Conservation (phyloP, 768 basidiomycete genomes). For the Neoboletus magnificus region DNA sequence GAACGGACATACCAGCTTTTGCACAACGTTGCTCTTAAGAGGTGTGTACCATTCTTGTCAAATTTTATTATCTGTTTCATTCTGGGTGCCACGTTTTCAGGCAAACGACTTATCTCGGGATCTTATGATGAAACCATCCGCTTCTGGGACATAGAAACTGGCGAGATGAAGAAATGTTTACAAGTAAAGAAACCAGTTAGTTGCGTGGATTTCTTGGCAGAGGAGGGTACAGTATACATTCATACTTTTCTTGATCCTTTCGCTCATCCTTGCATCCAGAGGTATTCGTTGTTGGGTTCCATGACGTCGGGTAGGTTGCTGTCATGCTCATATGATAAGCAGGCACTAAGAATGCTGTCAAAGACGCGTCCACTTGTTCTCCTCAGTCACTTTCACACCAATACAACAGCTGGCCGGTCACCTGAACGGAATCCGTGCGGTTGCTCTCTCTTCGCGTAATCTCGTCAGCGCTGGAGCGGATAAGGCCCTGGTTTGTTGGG, state of each 20-base stretch:
- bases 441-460: constrained; percentile 80
- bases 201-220: constrained; percentile 81
- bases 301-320: constrained; percentile 75
- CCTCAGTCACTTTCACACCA: constrained; percentile 78
- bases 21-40: constrained; percentile 73
- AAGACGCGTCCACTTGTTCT: constrained; percentile 86
- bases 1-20: constrained; percentile 82
- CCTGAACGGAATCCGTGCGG: constrained; percentile 85
- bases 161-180: constrained; percentile 68
- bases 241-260: neutral
- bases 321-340: neutral
- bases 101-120: constrained; percentile 81
- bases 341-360: neutral
- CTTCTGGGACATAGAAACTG: constrained; percentile 81
- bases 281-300: constrained; percentile 90
- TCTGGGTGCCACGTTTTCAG: constrained; percentile 24
- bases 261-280: constrained; percentile 40
- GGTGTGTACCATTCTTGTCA: constrained; percentile 27
- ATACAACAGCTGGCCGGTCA: constrained; percentile 83
- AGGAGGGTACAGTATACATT: constrained; percentile 55
- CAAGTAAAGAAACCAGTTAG: constrained; percentile 88
- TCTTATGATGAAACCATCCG: constrained; percentile 91
- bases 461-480: constrained; percentile 80
- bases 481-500: constrained; percentile 80
- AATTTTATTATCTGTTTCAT: neutral